phyloP scores from a whole-genome alignment of 352 stramenopile species.

The Thraustotheca clavata region DNA sequence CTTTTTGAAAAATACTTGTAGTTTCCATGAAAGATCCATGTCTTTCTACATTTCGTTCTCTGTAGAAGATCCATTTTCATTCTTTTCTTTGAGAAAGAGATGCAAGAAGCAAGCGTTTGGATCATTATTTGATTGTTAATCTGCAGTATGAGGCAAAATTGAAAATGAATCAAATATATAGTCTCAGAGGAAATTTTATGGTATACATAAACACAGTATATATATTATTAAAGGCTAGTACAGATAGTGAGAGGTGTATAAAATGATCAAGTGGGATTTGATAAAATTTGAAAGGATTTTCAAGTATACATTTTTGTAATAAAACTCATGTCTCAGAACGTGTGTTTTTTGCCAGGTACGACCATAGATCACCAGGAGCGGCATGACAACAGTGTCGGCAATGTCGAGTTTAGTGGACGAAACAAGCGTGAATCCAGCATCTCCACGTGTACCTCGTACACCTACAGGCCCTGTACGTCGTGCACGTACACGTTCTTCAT shows the following conservation, averaged over 20 bases:
- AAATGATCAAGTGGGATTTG: background rate
- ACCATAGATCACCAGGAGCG: slow-evolving; percentile 8
- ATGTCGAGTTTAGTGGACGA: background rate
- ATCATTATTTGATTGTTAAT: no score
- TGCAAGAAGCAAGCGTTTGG: no score
- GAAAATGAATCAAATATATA: no score
- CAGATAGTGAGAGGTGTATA: no score
- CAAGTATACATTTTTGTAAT: background rate
- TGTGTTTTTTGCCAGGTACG: slow-evolving; percentile 8
- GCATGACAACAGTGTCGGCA: slow-evolving; percentile 3
- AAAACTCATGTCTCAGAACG: no score
- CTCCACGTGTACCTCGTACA: slow-evolving; percentile 3
- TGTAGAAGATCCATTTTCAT: no score
- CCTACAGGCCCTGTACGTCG: background rate
- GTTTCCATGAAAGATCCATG: no score
- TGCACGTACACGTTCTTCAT: slow-evolving; percentile 15
- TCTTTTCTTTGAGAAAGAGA: no score
- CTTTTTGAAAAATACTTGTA: slow-evolving; percentile 94
- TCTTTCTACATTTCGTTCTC: no score
- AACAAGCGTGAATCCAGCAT: background rate
- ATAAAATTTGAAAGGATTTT: background rate
- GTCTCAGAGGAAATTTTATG: slow-evolving; percentile 8
- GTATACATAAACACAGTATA: no score
- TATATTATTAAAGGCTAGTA: no score
- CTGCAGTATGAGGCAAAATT: no score